Base-by-base conservation (phyloP, 352 stramenopile species). In the Globisporangium radiosum region DNA sequence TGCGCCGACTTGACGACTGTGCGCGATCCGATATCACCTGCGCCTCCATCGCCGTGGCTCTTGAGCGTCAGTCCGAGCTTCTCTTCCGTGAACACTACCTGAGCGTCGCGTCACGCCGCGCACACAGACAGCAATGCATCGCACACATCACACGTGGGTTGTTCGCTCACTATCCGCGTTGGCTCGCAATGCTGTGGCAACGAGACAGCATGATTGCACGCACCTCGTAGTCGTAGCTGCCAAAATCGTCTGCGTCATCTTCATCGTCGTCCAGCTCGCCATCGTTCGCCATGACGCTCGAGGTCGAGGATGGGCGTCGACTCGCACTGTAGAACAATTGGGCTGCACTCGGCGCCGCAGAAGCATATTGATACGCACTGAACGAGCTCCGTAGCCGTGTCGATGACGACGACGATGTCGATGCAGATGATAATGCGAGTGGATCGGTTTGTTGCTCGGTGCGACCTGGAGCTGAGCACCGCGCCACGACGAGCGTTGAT, bases 1-100 rank as follows among this genome's bases (percentile, higher is more conserved):
- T 74, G 71, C 25, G 74, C 74, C 2, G 76, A 84, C 63, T 84
- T 84, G 60, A 86, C 76, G 25, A 84, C 72, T 1, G 74, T 86
- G 40, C 72, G 57, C 57, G 72, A 15, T 36, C 52, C 25, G 59
- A 62, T 49, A 68, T 68, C 45, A 65, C 44, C 42, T 55, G 44
- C 49, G 68, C 45, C 44, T 43, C 37, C 57, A 47, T 66, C 63
- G 47, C 42, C 68, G 19, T 86, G 54, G 49, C 60, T 76, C 54
- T 78, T 75, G 37, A 86, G 66, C 50, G 76, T 86, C 58, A 86
- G 54, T 9, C 76, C 76, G 38, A 86, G 63, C 58, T 82, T 86
- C 39, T 81, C 72, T 47, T 82, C 76, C 47, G 68, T 76, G 47
- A 82, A 86, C 47, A 84, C 61, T 13, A 86, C 70, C 76, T 86